A percentile compares a stretch with the other conserved stretches of the same genome.
Evolutionary conservation across 345 rosid species (phyloP).

Genomic region (Mercurialis annua): DNA sequence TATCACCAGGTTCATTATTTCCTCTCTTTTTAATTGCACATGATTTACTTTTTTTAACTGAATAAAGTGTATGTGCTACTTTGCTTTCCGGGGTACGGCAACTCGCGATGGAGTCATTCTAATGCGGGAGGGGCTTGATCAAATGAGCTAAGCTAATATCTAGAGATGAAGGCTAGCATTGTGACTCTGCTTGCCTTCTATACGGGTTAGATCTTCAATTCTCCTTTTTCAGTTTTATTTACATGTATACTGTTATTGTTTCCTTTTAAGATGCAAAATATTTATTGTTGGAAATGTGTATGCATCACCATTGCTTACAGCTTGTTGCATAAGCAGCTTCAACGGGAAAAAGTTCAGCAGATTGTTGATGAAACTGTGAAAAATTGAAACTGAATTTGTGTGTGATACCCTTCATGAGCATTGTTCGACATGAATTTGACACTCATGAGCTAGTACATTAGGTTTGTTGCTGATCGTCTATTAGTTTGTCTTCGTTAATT

Average conservation of each 20-base stretch:
- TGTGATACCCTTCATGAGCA: slow-evolving; percentile 88
- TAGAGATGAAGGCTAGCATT: slow-evolving; percentile 89
- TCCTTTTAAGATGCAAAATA: no score
- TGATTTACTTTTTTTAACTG: no score
- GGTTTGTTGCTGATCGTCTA: slow-evolving; percentile 86
- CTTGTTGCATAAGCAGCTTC: slow-evolving; percentile 59
- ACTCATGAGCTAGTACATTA: slow-evolving; percentile 89
- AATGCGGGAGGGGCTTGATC: slow-evolving; percentile 93
- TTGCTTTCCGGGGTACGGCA: no score
- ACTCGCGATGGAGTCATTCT: no score
- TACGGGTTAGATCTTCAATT: slow-evolving; percentile 48
- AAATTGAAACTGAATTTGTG: slow-evolving; percentile 83
- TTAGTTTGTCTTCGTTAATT: slow-evolving; percentile 44
- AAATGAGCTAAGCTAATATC: slow-evolving; percentile 91
- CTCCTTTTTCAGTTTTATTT: background rate
- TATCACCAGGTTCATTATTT: no score
- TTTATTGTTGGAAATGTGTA: no score
- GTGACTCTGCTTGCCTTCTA: slow-evolving; percentile 92
- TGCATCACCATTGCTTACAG: no score
- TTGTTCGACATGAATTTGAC: slow-evolving; percentile 79
- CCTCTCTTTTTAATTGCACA: no score
- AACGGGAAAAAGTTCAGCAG: slow-evolving; percentile 53
- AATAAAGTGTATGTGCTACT: no score
- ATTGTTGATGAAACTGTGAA: slow-evolving; percentile 79
- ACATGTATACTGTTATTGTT: background rate